phyloP scores from a whole-genome alignment of 768 basidiomycete species.

The Termitomyces sp. region DNA sequence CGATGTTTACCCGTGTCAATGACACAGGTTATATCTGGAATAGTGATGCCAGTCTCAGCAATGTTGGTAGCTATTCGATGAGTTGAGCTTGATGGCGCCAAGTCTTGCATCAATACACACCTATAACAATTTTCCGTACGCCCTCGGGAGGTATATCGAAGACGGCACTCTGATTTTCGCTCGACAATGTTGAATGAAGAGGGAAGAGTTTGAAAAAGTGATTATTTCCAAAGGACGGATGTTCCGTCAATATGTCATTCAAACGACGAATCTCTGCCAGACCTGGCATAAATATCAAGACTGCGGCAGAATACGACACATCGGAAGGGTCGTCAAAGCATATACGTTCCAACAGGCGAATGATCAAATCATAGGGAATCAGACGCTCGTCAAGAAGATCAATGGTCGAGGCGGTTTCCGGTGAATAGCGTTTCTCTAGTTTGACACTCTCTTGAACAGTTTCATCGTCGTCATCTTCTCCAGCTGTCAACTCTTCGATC shows the following conservation, averaged over 20 bases:
- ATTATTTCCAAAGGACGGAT: slow-evolving; percentile 63
- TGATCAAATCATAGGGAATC: slow-evolving; percentile 89
- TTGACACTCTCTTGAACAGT: slow-evolving; percentile 42
- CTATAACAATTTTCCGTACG: slow-evolving; percentile 90
- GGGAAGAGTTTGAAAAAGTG: slow-evolving; percentile 74
- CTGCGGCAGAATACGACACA: slow-evolving; percentile 65
- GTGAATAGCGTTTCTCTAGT: slow-evolving; percentile 78
- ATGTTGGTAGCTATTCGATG: slow-evolving; percentile 74
- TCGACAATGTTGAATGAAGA: slow-evolving; percentile 90
- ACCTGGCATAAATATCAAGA: slow-evolving; percentile 93
- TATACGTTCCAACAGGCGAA: slow-evolving; percentile 76
- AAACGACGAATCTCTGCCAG: slow-evolving; percentile 89
- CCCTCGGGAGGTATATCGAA: slow-evolving; percentile 85
- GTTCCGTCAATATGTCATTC: slow-evolving; percentile 76
- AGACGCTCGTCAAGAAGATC: slow-evolving; percentile 84
- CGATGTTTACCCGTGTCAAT: slow-evolving; percentile 93
- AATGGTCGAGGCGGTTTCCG: slow-evolving; percentile 70
- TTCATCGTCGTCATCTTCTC: slow-evolving; percentile 68
- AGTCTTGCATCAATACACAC: slow-evolving; percentile 36
- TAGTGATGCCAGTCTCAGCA: slow-evolving; percentile 97
- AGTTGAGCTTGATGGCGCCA: background rate
- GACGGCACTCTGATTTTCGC: slow-evolving; percentile 85
- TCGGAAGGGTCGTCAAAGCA: slow-evolving; percentile 66
- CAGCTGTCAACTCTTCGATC: slow-evolving; percentile 65
- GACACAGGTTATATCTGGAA: slow-evolving; percentile 96